Evolutionary conservation across 352 stramenopile species (phyloP).

Genomic region (Phytophthora lateralis): DNA sequence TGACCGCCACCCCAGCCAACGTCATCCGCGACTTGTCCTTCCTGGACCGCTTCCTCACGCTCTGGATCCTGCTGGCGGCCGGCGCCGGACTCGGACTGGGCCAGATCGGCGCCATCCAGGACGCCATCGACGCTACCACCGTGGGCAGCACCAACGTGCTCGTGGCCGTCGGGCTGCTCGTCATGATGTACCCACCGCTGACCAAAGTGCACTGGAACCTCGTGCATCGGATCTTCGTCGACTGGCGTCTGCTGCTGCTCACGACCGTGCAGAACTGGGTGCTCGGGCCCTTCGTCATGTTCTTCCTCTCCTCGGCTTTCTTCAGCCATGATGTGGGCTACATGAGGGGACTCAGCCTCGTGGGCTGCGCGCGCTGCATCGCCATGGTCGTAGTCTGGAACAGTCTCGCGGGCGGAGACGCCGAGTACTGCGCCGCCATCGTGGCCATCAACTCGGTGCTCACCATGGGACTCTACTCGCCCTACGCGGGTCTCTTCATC

Average conservation of each 20-base stretch:
- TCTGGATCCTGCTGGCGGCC: conserved; percentile 55
- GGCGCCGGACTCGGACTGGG: conserved; percentile 39
- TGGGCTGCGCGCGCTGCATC: conserved; percentile 69
- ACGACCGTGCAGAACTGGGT: conserved; percentile 67
- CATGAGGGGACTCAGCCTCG: conserved; percentile 62
- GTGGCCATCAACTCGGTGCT: conserved; percentile 73
- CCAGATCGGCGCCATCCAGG: conserved; percentile 37
- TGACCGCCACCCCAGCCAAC: background rate
- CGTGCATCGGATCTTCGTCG: conserved; percentile 48
- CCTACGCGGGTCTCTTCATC: conserved; percentile 57
- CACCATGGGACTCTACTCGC: conserved; percentile 67
- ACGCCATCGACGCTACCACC: conserved; percentile 53
- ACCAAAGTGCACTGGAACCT: conserved; percentile 58
- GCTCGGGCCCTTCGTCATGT: conserved; percentile 62
- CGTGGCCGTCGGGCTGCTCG: conserved; percentile 52
- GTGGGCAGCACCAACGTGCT: conserved; percentile 55
- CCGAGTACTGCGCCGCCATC: conserved; percentile 68
- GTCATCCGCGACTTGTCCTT: conserved; percentile 35
- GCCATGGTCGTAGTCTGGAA: conserved; percentile 85
- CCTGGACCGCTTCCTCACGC: conserved; percentile 50
- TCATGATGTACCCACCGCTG: conserved; percentile 69
- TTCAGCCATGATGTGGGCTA: conserved; percentile 56
- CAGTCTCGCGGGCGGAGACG: conserved; percentile 55
- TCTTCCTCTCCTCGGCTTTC: conserved; percentile 47
- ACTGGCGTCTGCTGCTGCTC: conserved; percentile 55